These are phyloP conservation scores for Angomonas ambiguus DNA, from an alignment of 208 protist genomes.

Conservation along the genomic window DNA sequence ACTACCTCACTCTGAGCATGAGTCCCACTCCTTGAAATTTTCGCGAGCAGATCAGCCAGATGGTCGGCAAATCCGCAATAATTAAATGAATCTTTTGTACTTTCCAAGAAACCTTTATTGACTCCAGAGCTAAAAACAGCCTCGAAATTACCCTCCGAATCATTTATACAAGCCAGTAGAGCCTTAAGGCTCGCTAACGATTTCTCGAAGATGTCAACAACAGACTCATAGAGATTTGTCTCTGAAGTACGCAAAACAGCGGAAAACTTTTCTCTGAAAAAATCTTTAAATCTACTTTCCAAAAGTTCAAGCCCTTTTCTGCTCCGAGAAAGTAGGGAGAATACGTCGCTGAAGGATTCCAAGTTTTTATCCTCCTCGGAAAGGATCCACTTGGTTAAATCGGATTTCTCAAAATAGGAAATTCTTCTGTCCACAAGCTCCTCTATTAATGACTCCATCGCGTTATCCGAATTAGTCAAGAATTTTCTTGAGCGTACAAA, in stretches of 20 bases:
- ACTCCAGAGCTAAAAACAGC: background rate
- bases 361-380: background rate
- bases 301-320: background rate
- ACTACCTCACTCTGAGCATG: background rate
- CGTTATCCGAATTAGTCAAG: slow-evolving; percentile 7
- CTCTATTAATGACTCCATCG: background rate
- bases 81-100: background rate
- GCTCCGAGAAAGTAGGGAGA: background rate
- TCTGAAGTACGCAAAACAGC: background rate
- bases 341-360: background rate
- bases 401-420: background rate
- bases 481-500: slow-evolving; percentile 18
- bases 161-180: background rate
- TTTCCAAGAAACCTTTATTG: background rate
- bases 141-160: background rate
- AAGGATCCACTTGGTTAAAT: background rate
- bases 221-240: background rate
- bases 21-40: background rate
- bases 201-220: background rate
- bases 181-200: background rate
- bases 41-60: slow-evolving; percentile 24
- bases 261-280: background rate
- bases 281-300: background rate
- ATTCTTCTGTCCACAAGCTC: background rate
- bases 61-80: slow-evolving; percentile 11